Evolutionary conservation across 768 basidiomycete genomes (phyloP).

Genomic region (Mycena capillaripes): DNA sequence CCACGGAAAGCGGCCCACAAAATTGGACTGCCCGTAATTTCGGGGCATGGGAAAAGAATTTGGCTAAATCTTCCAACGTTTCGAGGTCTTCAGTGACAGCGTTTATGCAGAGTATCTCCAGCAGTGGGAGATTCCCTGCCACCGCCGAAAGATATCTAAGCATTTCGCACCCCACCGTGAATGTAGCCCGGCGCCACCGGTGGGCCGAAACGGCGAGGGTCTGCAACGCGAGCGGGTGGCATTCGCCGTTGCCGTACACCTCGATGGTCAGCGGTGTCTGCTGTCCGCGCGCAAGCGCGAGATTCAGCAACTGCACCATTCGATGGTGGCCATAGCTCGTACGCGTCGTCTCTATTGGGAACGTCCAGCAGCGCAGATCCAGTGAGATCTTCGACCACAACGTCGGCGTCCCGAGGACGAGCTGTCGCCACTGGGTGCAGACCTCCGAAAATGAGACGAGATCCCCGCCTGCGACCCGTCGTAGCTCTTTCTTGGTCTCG

Average conservation of each 20-base stretch:
- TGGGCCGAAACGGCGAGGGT: neutral
- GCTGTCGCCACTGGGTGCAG: neutral
- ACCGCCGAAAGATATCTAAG: neutral
- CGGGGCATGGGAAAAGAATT: neutral
- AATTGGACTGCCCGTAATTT: neutral
- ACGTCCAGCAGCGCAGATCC: constrained; percentile 23
- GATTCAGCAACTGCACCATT: neutral
- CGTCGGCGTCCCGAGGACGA: neutral
- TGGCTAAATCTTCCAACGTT: neutral
- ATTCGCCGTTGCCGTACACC: neutral
- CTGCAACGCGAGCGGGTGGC: neutral
- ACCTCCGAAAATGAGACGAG: constrained; percentile 5
- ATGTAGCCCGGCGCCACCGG: constrained; percentile 5
- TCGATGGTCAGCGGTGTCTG: constrained; percentile 2
- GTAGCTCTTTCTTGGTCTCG: neutral
- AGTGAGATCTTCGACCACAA: constrained; percentile 15
- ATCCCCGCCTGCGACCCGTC: constrained; percentile 5
- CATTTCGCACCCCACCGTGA: neutral
- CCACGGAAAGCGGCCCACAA: neutral
- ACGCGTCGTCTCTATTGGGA: neutral
- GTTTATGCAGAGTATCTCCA: constrained; percentile 1
- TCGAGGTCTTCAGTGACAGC: neutral
- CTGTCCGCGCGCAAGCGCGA: neutral
- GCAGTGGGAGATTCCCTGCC: neutral
- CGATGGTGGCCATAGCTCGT: neutral